Evolutionary conservation across 371 early-diverging fungal genomes (phyloP), one percentile per base, ranked within the genome.

Genomic region (Batkoa obscura): DNA sequence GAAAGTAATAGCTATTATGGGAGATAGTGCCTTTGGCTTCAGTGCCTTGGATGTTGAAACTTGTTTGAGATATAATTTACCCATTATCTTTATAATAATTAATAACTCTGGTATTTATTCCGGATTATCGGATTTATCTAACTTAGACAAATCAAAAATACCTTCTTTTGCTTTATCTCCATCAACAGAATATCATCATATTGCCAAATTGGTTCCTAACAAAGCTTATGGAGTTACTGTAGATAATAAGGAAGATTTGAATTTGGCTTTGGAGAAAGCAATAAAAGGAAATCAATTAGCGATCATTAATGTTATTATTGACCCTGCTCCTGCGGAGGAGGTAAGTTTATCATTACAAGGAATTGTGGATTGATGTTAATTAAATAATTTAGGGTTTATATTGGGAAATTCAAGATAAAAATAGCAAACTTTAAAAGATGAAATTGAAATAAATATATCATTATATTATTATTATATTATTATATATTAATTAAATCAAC

Each of bases 21-120:
- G 88, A 33, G 88, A 87, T 63, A 81, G 82, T 12, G 88, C 84
- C 1, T 86, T 86, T 73, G 86, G 86, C 10, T 86, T 86, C 64
- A 68, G 80, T 58, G 85, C 81, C 2, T 82, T 84, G 78, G 88
- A 87, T 62, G 59, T 86, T 17, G 88, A 87, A 62, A 86, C 88
- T 10, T 84, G 81, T 0, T 69, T 74, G 13, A 72, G 88, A n/a
- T 65, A 70, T 17, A 66, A 71, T 10, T 61, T 86, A 34, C 79
- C 84, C 2, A 61, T 86, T 3, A 46, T 84, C 2, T 69, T 84
- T 30, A 70, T 87, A 31, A 78, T 87, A 2, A 81, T 87, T 57
- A 87, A 87, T 64, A 87, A 87, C 65, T 80, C 74, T 38, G 88
- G 88, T 33, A 83, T 87, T 15, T 86, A 86, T 62, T 75, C 73